Base-by-base conservation (phyloP, 1,284 basidiomycete genomes). In the Apiotrichum siamense region DNA sequence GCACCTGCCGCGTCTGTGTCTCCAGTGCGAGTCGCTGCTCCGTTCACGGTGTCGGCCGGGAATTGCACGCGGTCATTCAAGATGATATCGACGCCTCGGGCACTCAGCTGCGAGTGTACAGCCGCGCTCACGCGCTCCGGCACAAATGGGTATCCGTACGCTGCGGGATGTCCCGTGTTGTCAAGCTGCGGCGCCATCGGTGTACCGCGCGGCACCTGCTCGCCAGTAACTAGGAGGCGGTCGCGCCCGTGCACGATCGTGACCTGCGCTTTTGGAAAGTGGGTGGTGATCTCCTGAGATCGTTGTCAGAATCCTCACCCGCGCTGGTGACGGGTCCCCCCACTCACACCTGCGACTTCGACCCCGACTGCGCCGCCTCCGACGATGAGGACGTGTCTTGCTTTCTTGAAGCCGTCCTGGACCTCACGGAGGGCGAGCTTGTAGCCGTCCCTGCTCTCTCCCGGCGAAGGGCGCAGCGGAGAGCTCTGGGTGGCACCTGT, bases 301-400 rank as follows among this genome's bases (percentile, higher is more conserved):
- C 12, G 4, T 6, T 1, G n/a, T 7, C 12, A n/a, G 7, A n/a
- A 17, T 7, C 11, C 5, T 15, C n/a, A n/a, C n/a, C n/a, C n/a
- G n/a, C n/a, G n/a, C n/a, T n/a, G n/a, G n/a, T n/a, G n/a, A n/a
- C n/a, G n/a, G n/a, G 17, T 31, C 3, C 27, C 26, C 5, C 20
- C 4, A 62, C 67, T 59, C 36, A 69, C 69, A 33, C 77, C 77
- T 0, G 73, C 73, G 40, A 74, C 63, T 51, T 79, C 77, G 18
- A 77, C 61, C 1, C 77, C 77, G 6, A 73, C 74, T 1, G 76
- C 66, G 6, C 78, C 78, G 26, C 69, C 75, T 15, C 75, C 75
- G 27, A 75, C 57, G 23, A 76, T 50, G 9, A 77, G 60, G 18
- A 76, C 49, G 42, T 65, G 66, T 3, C 48, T 50, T 0, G 74